Base-by-base conservation (phyloP, 805 yeast genomes). In the Candida bentonensis region DNA sequence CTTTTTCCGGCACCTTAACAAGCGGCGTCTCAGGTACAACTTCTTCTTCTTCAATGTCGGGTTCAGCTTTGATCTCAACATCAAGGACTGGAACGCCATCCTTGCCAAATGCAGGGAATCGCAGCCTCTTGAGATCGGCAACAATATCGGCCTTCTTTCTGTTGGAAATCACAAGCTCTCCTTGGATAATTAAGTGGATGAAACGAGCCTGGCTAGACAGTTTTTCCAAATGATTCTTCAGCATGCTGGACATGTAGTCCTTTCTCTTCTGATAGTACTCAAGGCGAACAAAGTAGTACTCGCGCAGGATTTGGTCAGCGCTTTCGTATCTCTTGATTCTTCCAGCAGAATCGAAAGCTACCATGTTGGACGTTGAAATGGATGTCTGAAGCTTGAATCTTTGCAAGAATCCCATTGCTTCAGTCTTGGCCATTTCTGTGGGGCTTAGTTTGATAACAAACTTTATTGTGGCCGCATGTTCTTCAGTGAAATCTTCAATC, bases 401-500 rank as follows among this genome's bases (percentile, higher is more conserved):
- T 56, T 86, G 94, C 54, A 83, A 73, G 44, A 86, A 68, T 0
- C 98, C 98, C 21, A 81, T 73, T 43, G 69, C 69, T 49, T 71
- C 66, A 0, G 95, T 73, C 54, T 84, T 83, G 21, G 65, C 71
- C 97, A 92, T 89, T 58, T 89, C 95, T 41, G 79, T 89, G 44
- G 71, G 73, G 9, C 78, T 65, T 50, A 92, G 64, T 27, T 77
- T 84, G 23, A 92, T 75, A 22, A 84, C 76, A 56, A 92, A 92
- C 49, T 79, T 76, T 50, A 92, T 79, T 34, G 79, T 81, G 46
- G 76, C 69, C 15, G 86, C 83, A 61, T 92, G 98, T 60, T 89
- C 95, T 58, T 92, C 98, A 52, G 81, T 86, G 79, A 88, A 76
- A 62, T 89, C 96, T 53, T 85, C 88, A 49, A 89, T 86, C 94